phyloP scores from a whole-genome alignment of 306 rosid genomes.

The Pyrus betulifolia region DNA sequence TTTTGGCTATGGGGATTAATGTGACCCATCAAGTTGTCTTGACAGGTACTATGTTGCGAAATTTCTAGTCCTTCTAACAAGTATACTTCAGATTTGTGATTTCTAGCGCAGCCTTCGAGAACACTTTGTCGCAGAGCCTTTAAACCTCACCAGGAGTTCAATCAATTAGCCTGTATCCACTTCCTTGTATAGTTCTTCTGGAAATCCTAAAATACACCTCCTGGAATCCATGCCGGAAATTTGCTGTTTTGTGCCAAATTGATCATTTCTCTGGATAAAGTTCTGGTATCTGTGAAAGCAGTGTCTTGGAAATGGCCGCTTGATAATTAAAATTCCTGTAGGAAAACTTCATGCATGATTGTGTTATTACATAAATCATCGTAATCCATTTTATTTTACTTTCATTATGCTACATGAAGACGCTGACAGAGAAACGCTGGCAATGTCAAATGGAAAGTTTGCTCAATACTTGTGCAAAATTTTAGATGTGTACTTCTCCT shows the following conservation, averaged over 20 bases:
- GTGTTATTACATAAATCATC: not conserved
- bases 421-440: constrained; percentile 62
- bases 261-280: not conserved
- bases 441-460: constrained; percentile 62
- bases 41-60: constrained; percentile 39
- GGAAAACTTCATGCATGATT: not conserved
- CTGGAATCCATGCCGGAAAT: not conserved
- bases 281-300: not conserved
- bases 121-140: not conserved
- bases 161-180: not conserved
- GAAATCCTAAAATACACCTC: not conserved
- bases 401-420: constrained; percentile 32
- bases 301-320: not conserved
- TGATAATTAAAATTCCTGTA: not conserved
- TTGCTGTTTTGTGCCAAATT: not conserved
- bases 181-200: not conserved
- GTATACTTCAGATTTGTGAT: not conserved
- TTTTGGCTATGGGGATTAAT: constrained; percentile 76
- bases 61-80: not conserved
- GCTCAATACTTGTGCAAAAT: constrained; percentile 71
- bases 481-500: constrained; percentile 65
- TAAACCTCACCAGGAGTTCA: not conserved
- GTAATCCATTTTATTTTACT: not conserved
- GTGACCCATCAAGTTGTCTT: constrained; percentile 83
- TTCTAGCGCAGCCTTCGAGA: not conserved